Evolutionary conservation across 768 basidiomycete genomes (phyloP), one percentile per base, ranked within the genome.

Genomic region (Gloeopeniophorella convolvens): DNA sequence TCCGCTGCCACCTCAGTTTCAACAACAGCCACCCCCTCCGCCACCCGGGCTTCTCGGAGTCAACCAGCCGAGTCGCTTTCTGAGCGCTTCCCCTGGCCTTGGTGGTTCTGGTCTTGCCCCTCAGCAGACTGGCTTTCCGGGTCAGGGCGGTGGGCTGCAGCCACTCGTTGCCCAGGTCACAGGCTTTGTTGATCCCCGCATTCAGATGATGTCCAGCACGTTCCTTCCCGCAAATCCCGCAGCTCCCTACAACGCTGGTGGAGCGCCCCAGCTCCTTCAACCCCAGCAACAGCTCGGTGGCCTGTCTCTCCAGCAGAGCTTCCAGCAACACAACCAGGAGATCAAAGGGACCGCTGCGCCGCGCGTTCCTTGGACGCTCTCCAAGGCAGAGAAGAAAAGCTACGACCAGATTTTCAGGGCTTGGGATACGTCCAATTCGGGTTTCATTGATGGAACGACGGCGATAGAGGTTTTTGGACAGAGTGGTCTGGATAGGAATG

Each of bases 401-500:
- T 99, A 98, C 60, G 90, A 98, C 64, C 78, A 86, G 61, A 94
- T 98, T 61, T 99, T 99, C 71, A 75, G 95, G 51, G 85, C 89
- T n/a, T 99, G 96, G 96, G 95, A 97, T 63, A 68, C 80, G 0
- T 74, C 79, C 33, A 72, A 75, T 7, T 80, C 80, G 0, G 92
- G 93, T 0, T 98, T 94, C 67, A 89, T 99, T 62, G 79, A 68
- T 41, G 94, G 96, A 23, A 70, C 76, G 57, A 87, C 80, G 13
- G 95, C 94, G 1, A 70, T 87, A 37, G 90, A 95, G 63, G 92
- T 96, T 21, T 98, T 99, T 69, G 90, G 93, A 0, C 87, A 91
- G 61, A 93, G 90, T 68, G 95, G 92, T 0, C 63, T 99, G 15
- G 78, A 80, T 11, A 85, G 85, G 67, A 87, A 95, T 53, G 93